These are phyloP conservation scores for Ophiostoma sp. DNA, from an alignment of 2,329 filamentous ascomycete genomes.

Conservation along the genomic window DNA sequence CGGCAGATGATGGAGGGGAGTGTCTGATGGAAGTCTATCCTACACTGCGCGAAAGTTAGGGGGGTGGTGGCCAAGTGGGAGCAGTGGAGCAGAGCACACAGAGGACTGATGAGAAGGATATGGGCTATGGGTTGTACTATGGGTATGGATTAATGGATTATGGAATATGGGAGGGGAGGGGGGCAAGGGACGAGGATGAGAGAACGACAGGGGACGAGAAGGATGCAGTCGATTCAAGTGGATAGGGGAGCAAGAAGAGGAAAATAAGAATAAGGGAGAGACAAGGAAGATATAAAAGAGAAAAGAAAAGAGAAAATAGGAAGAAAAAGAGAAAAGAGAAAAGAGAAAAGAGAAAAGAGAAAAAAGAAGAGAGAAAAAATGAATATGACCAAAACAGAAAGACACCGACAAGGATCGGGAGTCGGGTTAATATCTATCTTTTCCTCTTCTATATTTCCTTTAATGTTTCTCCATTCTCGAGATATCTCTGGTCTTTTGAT, in stretches of 20 bases:
- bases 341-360: neutral
- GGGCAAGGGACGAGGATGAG: constrained; percentile 4
- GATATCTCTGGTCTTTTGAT: neutral
- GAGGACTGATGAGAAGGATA: constrained; percentile 10
- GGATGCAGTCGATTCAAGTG: neutral
- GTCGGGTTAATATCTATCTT: neutral
- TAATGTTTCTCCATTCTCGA: neutral
- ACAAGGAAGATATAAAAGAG: neutral
- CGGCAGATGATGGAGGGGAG: constrained; percentile 46
- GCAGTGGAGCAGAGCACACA: constrained; percentile 22
- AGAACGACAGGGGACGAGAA: neutral
- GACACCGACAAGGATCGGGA: constrained; percentile 7
- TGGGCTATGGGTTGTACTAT: constrained; percentile 1
- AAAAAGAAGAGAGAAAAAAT: neutral
- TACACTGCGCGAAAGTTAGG: constrained; percentile 20
- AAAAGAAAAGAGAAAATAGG: neutral
- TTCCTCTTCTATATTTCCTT: neutral
- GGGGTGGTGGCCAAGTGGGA: constrained; percentile 35
- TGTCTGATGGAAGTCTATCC: constrained; percentile 40
- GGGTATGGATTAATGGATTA: constrained; percentile 16
- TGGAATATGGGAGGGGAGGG: constrained; percentile 9
- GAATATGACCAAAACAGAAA: neutral
- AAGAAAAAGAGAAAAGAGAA: neutral
- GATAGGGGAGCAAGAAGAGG: neutral
- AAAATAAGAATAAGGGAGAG: constrained; percentile 15